Conservation (phyloP, 306 rosid genomes). For the Rubus idaeus region DNA sequence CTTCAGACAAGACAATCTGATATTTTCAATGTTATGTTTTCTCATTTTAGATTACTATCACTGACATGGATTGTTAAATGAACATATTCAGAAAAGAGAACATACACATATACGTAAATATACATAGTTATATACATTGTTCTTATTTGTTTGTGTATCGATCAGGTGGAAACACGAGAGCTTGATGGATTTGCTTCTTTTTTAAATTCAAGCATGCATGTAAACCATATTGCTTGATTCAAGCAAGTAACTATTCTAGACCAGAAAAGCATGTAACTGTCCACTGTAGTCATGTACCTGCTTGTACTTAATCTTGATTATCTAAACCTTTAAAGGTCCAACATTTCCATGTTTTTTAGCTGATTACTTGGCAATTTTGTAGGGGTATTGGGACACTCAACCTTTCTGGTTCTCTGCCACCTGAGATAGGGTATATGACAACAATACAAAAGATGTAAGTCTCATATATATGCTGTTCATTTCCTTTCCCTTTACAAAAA, state of each 20-base stretch:
- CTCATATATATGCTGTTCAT: background rate
- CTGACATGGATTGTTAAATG: background rate
- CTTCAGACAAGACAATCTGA: background rate
- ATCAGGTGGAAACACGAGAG: background rate
- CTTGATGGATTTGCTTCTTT: background rate
- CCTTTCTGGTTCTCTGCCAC: slow-evolving; percentile 72
- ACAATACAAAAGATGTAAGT: slow-evolving; percentile 60
- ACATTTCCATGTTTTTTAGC: background rate
- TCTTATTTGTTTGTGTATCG: background rate
- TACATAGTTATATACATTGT: background rate
- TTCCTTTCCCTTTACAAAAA: background rate
- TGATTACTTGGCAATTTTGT: slow-evolving; percentile 22
- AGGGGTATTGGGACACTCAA: slow-evolving; percentile 60
- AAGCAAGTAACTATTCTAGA: background rate
- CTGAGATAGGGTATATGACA: slow-evolving; percentile 60
- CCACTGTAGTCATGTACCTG: background rate
- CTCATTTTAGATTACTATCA: background rate
- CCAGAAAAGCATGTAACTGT: background rate
- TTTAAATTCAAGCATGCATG: background rate
- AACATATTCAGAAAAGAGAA: background rate
- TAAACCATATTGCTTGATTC: background rate
- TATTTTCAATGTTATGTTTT: background rate
- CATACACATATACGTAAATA: background rate
- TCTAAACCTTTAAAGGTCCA: background rate
- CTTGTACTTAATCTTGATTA: background rate